Evolutionary conservation across 1,284 basidiomycete genomes (phyloP).

Genomic region (Anthracocystis panici-leucophaei): DNA sequence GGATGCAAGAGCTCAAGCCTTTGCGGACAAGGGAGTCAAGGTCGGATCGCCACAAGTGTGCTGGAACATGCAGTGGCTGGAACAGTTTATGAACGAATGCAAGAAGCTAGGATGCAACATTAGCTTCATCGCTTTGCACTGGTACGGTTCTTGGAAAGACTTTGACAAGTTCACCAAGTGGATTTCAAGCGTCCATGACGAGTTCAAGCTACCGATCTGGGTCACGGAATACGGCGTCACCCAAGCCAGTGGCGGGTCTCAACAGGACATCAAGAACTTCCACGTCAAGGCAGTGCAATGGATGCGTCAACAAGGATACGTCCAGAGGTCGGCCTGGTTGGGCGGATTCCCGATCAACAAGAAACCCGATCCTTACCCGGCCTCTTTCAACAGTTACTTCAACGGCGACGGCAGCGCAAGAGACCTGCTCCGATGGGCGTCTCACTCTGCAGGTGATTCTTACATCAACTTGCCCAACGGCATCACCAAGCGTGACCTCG

Average conservation of each 20-base stretch:
- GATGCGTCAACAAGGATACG: slow-evolving; percentile 50
- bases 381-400: slow-evolving; percentile 60
- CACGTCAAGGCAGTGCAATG: slow-evolving; percentile 50
- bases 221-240: slow-evolving; percentile 68
- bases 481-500: slow-evolving; percentile 20
- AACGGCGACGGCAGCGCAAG: slow-evolving; percentile 41
- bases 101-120: slow-evolving; percentile 54
- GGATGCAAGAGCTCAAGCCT: slow-evolving; percentile 61
- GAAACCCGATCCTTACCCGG: slow-evolving; percentile 61
- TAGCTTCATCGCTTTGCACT: slow-evolving; percentile 66
- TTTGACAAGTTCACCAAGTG: slow-evolving; percentile 58
- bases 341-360: slow-evolving; percentile 58
- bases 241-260: slow-evolving; percentile 30
- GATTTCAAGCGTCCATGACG: slow-evolving; percentile 52
- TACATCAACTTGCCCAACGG: slow-evolving; percentile 16
- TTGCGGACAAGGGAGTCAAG: slow-evolving; percentile 56
- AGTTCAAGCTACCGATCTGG: slow-evolving; percentile 56
- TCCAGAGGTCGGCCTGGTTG: slow-evolving; percentile 62
- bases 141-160: slow-evolving; percentile 63
- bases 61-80: slow-evolving; percentile 64
- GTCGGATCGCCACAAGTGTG: slow-evolving; percentile 65
- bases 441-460: slow-evolving; percentile 12
- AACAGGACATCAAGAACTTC: slow-evolving; percentile 55
- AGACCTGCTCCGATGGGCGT: slow-evolving; percentile 36
- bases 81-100: slow-evolving; percentile 58